phyloP scores from a whole-genome alignment of 2,329 filamentous ascomycete genomes.

The Epichloe hybrida region DNA sequence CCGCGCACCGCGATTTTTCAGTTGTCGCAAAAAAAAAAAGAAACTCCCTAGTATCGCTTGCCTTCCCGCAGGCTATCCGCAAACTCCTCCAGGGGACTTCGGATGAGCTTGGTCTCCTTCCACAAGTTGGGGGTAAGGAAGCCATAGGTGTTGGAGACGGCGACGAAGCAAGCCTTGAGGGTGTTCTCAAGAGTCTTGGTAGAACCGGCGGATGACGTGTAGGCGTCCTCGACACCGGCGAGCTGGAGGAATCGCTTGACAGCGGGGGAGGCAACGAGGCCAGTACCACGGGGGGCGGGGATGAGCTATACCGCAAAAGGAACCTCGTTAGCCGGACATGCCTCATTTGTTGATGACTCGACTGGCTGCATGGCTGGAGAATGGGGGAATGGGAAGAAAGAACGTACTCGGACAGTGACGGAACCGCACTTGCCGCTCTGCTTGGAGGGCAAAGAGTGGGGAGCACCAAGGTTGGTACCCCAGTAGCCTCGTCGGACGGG shows the following conservation, averaged over 20 bases:
- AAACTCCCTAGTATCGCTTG: conserved; percentile 47
- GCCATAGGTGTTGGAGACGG: conserved; percentile 97
- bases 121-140: conserved; percentile 99
- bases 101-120: conserved; percentile 93
- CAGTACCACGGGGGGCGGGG: conserved; percentile 96
- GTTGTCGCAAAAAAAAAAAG: background rate
- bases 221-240: conserved; percentile 95
- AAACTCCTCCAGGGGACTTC: conserved; percentile 93
- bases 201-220: conserved; percentile 94
- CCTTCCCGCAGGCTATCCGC: conserved; percentile 71
- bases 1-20: conserved; percentile 19
- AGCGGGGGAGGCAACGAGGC: conserved; percentile 94
- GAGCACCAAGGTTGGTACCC: conserved; percentile 98
- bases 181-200: conserved; percentile 99
- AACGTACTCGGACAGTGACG: conserved; percentile 91
- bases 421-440: conserved; percentile 99
- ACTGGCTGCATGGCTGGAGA: no score
- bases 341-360: background rate
- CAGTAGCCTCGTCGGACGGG: conserved; percentile 98
- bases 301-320: conserved; percentile 54
- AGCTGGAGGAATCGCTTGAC: conserved; percentile 99
- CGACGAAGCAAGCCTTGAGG: conserved; percentile 96
- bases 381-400: background rate
- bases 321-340: conserved; percentile 14
- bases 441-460: conserved; percentile 98